Evolutionary conservation across 495 filamentous ascomycete species (phyloP).

Genomic region (Aspergillus cavernicola): DNA sequence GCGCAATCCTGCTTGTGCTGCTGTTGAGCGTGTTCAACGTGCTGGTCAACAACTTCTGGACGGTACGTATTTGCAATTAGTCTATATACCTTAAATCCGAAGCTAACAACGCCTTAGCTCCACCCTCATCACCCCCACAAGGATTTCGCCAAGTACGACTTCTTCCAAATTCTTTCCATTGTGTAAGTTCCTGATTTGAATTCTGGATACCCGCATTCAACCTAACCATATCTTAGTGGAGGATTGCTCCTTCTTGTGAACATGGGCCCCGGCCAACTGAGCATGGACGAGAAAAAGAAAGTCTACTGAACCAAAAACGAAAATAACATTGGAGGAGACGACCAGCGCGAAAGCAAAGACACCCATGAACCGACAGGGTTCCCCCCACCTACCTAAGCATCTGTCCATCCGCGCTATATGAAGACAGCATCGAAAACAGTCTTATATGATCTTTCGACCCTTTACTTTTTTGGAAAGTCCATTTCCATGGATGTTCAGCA

Average conservation of each 20-base stretch:
- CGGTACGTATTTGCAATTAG: slow-evolving; percentile 58
- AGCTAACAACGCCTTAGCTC: slow-evolving; percentile 55
- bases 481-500: too few relatives aligned
- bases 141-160: slow-evolving; percentile 99
- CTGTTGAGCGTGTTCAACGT: slow-evolving; percentile 96
- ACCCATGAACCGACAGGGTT: not conserved
- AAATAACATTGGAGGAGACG: not conserved
- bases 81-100: slow-evolving; percentile 16
- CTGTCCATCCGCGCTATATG: not conserved
- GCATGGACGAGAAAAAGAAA: slow-evolving; percentile 99
- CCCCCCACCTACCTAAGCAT: not conserved
- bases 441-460: not conserved
- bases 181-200: slow-evolving; percentile 56
- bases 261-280: slow-evolving; percentile 96
- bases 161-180: slow-evolving; percentile 99
- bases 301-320: slow-evolving; percentile 65
- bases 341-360: not conserved
- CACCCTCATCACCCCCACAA: slow-evolving; percentile 98
- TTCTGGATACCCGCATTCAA: not conserved
- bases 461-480: too few relatives aligned
- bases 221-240: slow-evolving; percentile 50
- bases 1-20: slow-evolving; percentile 87
- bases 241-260: slow-evolving; percentile 94
- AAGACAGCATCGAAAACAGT: not conserved
- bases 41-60: slow-evolving; percentile 99